Evolutionary conservation across 208 protist species (phyloP).

Genomic region (Leishmania lainsoni): DNA sequence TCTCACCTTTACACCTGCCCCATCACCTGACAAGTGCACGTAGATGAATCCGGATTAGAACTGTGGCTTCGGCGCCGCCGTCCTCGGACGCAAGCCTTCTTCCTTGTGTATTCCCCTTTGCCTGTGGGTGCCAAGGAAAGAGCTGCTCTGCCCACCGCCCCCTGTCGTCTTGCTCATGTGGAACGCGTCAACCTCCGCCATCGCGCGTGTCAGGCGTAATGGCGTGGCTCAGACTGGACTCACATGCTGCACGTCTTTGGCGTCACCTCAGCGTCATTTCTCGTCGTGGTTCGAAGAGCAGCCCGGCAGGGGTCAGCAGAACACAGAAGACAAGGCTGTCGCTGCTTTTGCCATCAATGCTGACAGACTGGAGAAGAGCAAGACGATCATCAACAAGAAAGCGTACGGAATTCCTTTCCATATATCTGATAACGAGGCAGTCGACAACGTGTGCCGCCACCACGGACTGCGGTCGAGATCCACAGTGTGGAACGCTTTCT

Average conservation of each 20-base stretch:
- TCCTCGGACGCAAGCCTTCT: neutral
- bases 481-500: constrained; percentile 72
- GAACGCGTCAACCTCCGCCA: neutral
- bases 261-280: constrained; percentile 35
- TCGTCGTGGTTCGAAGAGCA: constrained; percentile 69
- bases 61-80: neutral
- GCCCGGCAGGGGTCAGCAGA: constrained; percentile 3
- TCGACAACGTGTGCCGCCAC: constrained; percentile 80
- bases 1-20: neutral
- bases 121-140: neutral
- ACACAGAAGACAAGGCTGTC: constrained; percentile 35
- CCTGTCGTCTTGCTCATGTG: neutral
- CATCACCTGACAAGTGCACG: neutral
- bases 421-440: constrained; percentile 67
- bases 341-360: constrained; percentile 70
- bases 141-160: neutral
- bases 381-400: constrained; percentile 70
- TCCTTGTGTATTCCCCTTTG: neutral
- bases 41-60: neutral
- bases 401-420: constrained; percentile 85
- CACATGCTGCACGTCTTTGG: neutral
- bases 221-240: neutral
- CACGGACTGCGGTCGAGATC: constrained; percentile 69
- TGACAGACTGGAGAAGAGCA: constrained; percentile 59
- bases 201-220: neutral